phyloP scores from a whole-genome alignment of 495 filamentous ascomycete species.

The Penicillium pulvis region DNA sequence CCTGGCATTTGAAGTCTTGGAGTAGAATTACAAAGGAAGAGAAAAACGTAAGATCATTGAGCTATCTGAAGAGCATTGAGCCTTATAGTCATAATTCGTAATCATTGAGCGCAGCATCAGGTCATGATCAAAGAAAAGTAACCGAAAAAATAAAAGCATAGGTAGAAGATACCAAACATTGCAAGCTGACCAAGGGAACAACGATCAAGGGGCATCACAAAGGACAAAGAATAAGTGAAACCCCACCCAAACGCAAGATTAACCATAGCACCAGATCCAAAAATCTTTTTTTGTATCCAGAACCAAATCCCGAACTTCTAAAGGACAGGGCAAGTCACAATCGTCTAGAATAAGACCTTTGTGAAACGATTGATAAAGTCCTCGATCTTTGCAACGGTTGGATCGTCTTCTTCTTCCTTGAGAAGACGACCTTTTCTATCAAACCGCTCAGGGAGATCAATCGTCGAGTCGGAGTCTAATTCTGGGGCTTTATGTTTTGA shows the following conservation, averaged over 20 bases:
- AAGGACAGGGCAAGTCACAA: not conserved
- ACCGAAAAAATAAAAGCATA: not conserved
- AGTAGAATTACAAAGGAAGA: not conserved
- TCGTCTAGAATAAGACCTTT: not conserved
- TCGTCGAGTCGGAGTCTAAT: slow-evolving; percentile 48
- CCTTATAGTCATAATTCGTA: slow-evolving; percentile 1
- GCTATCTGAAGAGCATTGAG: not conserved
- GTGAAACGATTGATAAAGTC: not conserved
- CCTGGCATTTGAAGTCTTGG: too few species aligned
- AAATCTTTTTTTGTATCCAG: not conserved
- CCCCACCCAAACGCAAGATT: not conserved
- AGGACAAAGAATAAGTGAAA: not conserved
- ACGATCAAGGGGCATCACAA: not conserved
- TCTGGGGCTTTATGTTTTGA: slow-evolving; percentile 16
- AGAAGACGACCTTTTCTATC: slow-evolving; percentile 60
- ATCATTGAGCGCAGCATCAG: slow-evolving; percentile 3
- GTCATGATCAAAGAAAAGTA: not conserved
- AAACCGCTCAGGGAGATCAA: slow-evolving; percentile 66
- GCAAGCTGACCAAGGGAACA: not conserved
- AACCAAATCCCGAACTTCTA: not conserved
- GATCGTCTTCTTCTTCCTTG: not conserved
- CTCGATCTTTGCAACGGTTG: not conserved
- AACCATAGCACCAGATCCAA: not conserved
- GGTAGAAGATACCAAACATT: not conserved
- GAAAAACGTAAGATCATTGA: not conserved